A percentile compares a stretch with the other conserved stretches of the same genome.
phyloP scores from a whole-genome alignment of 176 grass and related monocot genomes.

The Bolboschoenus planiculmis region DNA sequence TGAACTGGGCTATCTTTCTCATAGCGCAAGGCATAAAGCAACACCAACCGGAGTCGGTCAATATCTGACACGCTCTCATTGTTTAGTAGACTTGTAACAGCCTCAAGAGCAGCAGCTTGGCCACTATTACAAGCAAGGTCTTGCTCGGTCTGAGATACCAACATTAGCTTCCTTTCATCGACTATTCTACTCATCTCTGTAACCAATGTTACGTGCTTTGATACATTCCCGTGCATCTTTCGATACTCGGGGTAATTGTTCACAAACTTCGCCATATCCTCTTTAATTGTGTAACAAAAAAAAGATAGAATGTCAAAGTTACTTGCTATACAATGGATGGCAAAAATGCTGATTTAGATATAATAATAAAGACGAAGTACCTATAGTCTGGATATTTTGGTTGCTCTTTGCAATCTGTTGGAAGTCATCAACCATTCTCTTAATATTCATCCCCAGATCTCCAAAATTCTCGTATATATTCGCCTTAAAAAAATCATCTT shows the following conservation, averaged over 20 bases:
- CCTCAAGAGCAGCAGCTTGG: conserved; percentile 91
- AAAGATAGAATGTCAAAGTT: neutral
- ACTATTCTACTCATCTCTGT: conserved; percentile 98
- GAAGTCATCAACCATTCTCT: conserved; percentile 99
- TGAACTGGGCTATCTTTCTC: conserved; percentile 99
- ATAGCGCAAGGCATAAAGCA: conserved; percentile 93
- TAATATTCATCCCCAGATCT: conserved; percentile 99
- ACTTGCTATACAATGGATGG: conserved; percentile 2
- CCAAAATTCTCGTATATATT: conserved; percentile 98
- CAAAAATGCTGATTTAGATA: conserved; percentile 2
- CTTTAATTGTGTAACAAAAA: conserved; percentile 27
- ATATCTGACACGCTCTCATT: conserved; percentile 88
- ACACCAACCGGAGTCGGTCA: conserved; percentile 72
- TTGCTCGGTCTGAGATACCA: conserved; percentile 92
- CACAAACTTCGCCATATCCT: conserved; percentile 92
- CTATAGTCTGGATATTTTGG: conserved; percentile 90
- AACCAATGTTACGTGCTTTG: conserved; percentile 89
- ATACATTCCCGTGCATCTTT: conserved; percentile 94
- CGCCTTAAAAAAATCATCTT: conserved; percentile 77
- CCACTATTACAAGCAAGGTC: conserved; percentile 94
- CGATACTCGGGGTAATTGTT: conserved; percentile 92
- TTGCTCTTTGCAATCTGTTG: conserved; percentile 97
- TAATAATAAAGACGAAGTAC: conserved; percentile 29
- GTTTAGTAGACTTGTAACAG: conserved; percentile 76
- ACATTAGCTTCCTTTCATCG: conserved; percentile 88